Evolutionary conservation across 2,329 filamentous ascomycete genomes (phyloP), one percentile per base, ranked within the genome.

Genomic region (Xylariales sp.): DNA sequence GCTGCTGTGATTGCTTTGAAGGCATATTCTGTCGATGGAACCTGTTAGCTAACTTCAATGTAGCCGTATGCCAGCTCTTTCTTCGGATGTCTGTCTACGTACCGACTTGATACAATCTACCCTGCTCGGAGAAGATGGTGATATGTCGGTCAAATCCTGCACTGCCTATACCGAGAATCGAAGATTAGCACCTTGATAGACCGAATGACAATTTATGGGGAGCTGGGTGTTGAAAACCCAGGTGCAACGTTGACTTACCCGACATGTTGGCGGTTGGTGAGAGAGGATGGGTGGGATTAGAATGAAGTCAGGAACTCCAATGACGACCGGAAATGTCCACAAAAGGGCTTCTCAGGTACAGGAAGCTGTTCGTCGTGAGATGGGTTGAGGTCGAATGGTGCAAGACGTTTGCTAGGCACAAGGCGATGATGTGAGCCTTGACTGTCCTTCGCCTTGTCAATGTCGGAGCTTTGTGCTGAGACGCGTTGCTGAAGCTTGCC

Each of bases 1-100:
- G 93, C 93, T 47, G 93, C 91, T 55, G 93, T 98, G 70, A 98
- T 98, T 45, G 93, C 93, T 76, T 98, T 98, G 83, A 98, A 98
- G 57, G 93, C 93, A 91, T 98, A 98, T 78, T 98, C 93, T 97
- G 64, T 27, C 14, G 21, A 11, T 21, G 20, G 7, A 27, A 27
- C 7, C 24, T 27, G 8, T 8, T 27, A n/a, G n/a, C n/a, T n/a
- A n/a, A n/a, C n/a, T n/a, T n/a, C n/a, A n/a, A n/a, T n/a, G n/a
- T n/a, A n/a, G n/a, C n/a, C n/a, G n/a, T n/a, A n/a, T n/a, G n/a
- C n/a, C n/a, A n/a, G n/a, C n/a, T n/a, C n/a, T n/a, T n/a, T n/a
- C 24, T 8, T 27, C 24, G 24, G 24, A 14, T 18, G n/a, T 14
- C 8, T 11, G 12, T 18, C 18, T 25, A 79, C 89, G 61, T 79